phyloP scores from a whole-genome alignment of 208 protist species.

The Leptomonas pyrrhocoris region DNA sequence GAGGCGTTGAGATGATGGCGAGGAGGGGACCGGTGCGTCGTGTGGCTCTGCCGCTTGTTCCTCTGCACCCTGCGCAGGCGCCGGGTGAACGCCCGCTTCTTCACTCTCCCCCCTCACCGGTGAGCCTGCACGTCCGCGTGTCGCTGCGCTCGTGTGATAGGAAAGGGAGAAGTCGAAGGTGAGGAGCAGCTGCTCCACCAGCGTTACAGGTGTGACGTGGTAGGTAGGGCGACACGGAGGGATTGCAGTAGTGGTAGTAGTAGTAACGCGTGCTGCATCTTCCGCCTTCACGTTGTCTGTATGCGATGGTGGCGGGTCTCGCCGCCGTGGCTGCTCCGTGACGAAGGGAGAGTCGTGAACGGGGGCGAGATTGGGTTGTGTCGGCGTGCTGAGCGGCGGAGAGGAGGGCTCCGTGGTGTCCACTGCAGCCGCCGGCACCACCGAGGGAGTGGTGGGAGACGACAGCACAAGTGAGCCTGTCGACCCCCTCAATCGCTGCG shows the following conservation, averaged over 20 bases:
- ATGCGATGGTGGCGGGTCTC: background rate
- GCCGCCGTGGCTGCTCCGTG: background rate
- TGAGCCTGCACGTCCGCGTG: no score
- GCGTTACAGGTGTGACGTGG: conserved; percentile 3
- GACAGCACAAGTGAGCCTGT: background rate
- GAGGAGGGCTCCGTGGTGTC: background rate
- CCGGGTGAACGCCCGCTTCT: no score
- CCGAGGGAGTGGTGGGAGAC: background rate
- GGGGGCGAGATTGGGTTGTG: conserved; percentile 23
- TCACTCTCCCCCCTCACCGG: no score
- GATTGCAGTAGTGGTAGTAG: no score
- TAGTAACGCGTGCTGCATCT: no score
- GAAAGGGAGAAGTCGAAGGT: conserved; percentile 27
- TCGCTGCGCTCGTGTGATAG: no score
- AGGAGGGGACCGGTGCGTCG: no score
- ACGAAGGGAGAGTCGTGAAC: conserved; percentile 4
- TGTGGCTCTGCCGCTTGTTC: no score
- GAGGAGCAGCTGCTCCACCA: conserved; percentile 29
- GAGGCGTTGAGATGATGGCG: no score
- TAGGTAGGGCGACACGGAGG: background rate
- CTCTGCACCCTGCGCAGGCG: no score
- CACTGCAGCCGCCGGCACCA: background rate
- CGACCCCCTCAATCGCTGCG: background rate
- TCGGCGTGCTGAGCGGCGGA: conserved; percentile 11
- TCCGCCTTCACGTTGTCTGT: no score